A percentile compares a stretch with the other conserved stretches of the same genome.
phyloP scores from a whole-genome alignment of 768 basidiomycete genomes.

The Amanita exitialis region DNA sequence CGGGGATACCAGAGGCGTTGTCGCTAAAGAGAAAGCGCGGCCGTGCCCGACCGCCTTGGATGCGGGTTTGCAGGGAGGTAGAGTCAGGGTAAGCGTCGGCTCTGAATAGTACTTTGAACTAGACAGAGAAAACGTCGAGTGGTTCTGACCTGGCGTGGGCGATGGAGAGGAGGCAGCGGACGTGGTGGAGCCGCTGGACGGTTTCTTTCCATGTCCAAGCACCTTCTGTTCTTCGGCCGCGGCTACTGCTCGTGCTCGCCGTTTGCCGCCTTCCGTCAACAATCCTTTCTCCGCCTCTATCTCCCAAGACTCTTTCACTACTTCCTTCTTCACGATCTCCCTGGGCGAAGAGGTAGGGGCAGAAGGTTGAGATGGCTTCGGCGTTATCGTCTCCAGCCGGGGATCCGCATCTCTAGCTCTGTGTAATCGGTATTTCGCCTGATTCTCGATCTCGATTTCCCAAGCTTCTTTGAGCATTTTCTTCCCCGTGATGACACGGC shows the following conservation, averaged over 20 bases:
- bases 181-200: conserved; percentile 6
- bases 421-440: conserved; percentile 21
- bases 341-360: conserved; percentile 7
- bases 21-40: conserved; percentile 51
- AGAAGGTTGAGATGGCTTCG: not conserved
- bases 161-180: conserved; percentile 12
- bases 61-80: conserved; percentile 52
- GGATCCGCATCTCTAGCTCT: not conserved
- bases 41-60: conserved; percentile 39
- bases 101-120: conserved; percentile 54
- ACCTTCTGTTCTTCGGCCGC: conserved; percentile 20
- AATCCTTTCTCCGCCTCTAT: conserved; percentile 69
- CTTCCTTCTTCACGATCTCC: conserved; percentile 17
- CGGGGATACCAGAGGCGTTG: conserved; percentile 18
- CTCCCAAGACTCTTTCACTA: conserved; percentile 69
- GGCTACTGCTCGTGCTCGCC: conserved; percentile 50
- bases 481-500: conserved; percentile 60
- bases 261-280: conserved; percentile 62
- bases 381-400: not conserved
- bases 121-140: conserved; percentile 26
- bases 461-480: conserved; percentile 62
- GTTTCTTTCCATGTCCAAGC: conserved; percentile 17
- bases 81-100: conserved; percentile 45
- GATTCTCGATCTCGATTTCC: conserved; percentile 68
- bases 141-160: conserved; percentile 16